phyloP scores from a whole-genome alignment of 805 yeast genomes.

The Myxozyma nipponensis region DNA sequence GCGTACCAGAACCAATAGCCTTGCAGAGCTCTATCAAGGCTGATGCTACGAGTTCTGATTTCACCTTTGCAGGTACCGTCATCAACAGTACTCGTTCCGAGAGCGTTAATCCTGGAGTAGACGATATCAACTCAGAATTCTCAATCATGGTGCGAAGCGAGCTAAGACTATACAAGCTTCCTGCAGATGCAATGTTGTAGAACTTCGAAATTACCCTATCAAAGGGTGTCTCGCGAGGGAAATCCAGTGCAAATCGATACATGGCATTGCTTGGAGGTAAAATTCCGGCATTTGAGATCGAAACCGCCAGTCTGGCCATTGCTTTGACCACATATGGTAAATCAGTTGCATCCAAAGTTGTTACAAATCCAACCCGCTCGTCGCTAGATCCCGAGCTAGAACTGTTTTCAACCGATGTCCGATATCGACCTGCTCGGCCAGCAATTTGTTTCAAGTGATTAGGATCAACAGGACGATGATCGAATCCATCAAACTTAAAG shows the following conservation, averaged over 20 bases:
- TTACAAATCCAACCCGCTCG: constrained; percentile 30
- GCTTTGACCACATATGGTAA: constrained; percentile 42
- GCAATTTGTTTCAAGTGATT: constrained; percentile 88
- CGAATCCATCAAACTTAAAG: constrained; percentile 66
- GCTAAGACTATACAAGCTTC: constrained; percentile 39
- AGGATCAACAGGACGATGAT: constrained; percentile 46
- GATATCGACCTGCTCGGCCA: constrained; percentile 89
- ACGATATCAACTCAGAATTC: constrained; percentile 46
- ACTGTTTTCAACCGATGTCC: constrained; percentile 26
- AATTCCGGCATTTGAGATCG: constrained; percentile 58
- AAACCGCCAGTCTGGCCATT: constrained; percentile 50
- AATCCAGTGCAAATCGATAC: constrained; percentile 59
- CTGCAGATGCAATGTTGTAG: constrained; percentile 40
- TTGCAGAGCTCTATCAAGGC: constrained; percentile 48
- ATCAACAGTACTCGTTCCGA: constrained; percentile 56
- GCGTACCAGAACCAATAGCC: constrained; percentile 53
- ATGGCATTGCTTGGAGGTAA: constrained; percentile 80
- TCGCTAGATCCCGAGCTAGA: constrained; percentile 1
- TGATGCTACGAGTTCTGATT: constrained; percentile 37
- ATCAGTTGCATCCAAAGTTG: constrained; percentile 29
- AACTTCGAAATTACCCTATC: constrained; percentile 48
- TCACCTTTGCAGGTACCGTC: constrained; percentile 57
- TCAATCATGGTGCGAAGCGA: constrained; percentile 41
- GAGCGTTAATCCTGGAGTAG: constrained; percentile 44
- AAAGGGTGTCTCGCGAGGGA: constrained; percentile 50